Evolutionary conservation across 2,329 filamentous ascomycete species (phyloP), one percentile per base, ranked within the genome.

Genomic region (Cytospora piceicola): DNA sequence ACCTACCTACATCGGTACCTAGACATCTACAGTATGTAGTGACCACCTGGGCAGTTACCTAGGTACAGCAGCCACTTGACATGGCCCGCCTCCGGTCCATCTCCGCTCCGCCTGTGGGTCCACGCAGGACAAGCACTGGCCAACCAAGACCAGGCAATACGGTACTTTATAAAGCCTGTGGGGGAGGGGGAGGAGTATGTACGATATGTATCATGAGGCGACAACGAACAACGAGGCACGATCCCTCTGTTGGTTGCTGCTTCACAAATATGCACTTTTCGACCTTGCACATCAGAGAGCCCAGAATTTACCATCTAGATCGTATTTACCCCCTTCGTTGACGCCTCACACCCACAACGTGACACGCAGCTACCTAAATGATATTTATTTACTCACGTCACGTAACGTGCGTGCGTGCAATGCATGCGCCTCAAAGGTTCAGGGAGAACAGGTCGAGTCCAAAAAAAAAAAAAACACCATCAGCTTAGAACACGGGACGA

Each of bases 101-200:
- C 57, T 60, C 52, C 63, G 52, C 34, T 53, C 49, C n/a, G 56
- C 46, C 46, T 49, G 22, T 52, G 46, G 46, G 14, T 49, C 5
- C 20, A n/a, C 63, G 57, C 55, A 61, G 60, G 42, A 56, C 59
- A 66, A 22, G 66, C 64, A 56, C 56, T 42, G 52, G 56, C 59
- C 66, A 66, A 59, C 66, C 66, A 55, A 66, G 66, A 58, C 39
- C 59, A 49, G 66, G 66, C 63, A 63, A 63, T 68, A 63, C 46
- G 11, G 56, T 57, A 42, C 17, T 42, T n/a, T 20, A 61, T 20
- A 61, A 56, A 57, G 39, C 66, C 61, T n/a, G 66, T 66, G 63
- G 66, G 56, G 42, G 29, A 51, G 34, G 51, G 5, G 5, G 27
- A 29, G 56, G 15, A 15, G 12, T 32, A 56, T 56, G 32, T 51